These are phyloP conservation scores for Carpinus viminea DNA, from an alignment of 306 rosid genomes.

Conservation along the genomic window DNA sequence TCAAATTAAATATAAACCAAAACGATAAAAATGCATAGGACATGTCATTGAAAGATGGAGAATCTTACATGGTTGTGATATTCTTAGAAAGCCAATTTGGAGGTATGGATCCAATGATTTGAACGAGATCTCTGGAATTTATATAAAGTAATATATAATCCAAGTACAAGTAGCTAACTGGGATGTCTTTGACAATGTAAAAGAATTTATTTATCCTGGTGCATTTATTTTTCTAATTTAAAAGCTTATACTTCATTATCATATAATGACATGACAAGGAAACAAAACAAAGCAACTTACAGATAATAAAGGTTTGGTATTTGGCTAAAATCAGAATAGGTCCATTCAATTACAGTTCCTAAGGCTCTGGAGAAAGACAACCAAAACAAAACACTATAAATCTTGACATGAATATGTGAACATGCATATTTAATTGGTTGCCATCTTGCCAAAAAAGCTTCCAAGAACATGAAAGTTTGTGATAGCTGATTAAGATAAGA, in stretches of 20 bases:
- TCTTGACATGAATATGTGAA: neutral
- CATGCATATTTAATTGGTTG: neutral
- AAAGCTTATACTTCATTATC: neutral
- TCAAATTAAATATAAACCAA: slow-evolving; percentile 1
- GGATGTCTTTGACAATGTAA: slow-evolving; percentile 7
- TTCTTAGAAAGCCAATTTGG: slow-evolving; percentile 44
- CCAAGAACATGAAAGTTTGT: neutral
- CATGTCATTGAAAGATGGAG: slow-evolving; percentile 19
- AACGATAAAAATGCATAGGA: neutral
- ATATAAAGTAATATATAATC: slow-evolving; percentile 25
- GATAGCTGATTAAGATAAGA: too few relatives aligned
- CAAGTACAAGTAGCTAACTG: slow-evolving; percentile 18
- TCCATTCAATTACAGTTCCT: slow-evolving; percentile 84
- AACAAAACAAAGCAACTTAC: slow-evolving; percentile 52
- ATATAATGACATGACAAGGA: neutral
- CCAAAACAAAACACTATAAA: slow-evolving; percentile 16
- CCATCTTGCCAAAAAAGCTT: neutral
- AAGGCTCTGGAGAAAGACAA: slow-evolving; percentile 60
- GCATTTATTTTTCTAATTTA: slow-evolving; percentile 14
- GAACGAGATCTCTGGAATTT: slow-evolving; percentile 75
- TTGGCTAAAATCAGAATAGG: slow-evolving; percentile 74
- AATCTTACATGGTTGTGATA: slow-evolving; percentile 85
- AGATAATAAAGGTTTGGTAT: slow-evolving; percentile 57
- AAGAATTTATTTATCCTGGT: slow-evolving; percentile 10
- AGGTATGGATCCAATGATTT: slow-evolving; percentile 74